Conservation (phyloP, 257 asterid genomes). For the Petunia axillaris region DNA sequence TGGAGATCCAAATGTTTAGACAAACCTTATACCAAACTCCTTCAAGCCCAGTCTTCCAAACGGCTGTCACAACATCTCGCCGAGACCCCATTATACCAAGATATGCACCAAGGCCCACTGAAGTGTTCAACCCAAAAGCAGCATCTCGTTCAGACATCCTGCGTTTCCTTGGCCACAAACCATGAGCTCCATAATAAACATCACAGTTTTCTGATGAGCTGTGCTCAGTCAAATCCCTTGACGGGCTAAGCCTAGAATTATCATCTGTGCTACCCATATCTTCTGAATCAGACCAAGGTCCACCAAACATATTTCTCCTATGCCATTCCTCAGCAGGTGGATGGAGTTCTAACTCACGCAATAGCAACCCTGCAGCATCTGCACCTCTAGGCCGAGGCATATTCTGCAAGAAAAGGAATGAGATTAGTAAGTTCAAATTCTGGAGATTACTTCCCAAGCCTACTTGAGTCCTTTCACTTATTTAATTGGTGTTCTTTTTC, state of each 20-base stretch:
- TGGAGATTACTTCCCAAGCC: conserved; percentile 11
- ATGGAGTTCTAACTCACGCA: conserved; percentile 97
- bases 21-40: conserved; percentile 98
- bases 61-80: conserved; percentile 95
- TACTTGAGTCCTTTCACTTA: neutral
- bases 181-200: conserved; percentile 63
- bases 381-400: conserved; percentile 99
- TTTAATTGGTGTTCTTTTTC: neutral
- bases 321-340: conserved; percentile 99
- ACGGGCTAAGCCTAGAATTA: conserved; percentile 49
- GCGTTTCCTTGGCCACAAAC: conserved; percentile 98
- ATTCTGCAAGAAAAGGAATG: conserved; percentile 51
- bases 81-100: conserved; percentile 99
- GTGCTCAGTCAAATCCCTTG: conserved; percentile 53
- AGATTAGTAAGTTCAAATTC: neutral
- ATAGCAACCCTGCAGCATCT: conserved; percentile 98
- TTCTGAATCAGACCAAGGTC: conserved; percentile 93
- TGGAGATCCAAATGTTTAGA: neutral
- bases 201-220: conserved; percentile 58
- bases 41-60: conserved; percentile 97
- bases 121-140: conserved; percentile 93
- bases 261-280: conserved; percentile 58
- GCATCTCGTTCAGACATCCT: conserved; percentile 99
- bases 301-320: conserved; percentile 95
- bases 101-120: conserved; percentile 96